Evolutionary conservation across 257 asterid species (phyloP), one percentile per base, ranked within the genome.

Genomic region (Pogostemon cablin): DNA sequence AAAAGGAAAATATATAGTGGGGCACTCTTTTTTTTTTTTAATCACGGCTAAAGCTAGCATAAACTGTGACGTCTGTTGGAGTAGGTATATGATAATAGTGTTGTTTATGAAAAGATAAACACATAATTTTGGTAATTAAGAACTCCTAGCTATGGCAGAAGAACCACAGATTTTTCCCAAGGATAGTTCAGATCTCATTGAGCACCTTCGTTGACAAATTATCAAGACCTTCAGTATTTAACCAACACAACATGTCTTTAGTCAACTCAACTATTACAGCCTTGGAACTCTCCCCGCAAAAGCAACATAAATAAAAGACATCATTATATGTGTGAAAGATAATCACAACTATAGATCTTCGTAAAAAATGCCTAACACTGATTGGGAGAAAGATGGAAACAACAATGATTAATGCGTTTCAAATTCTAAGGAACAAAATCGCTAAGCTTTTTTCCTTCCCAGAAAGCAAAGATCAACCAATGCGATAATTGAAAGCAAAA

Each of bases 161-260:
- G 32, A 2, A 39, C 59, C 37, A 60, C 34, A 48, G 11, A 49
- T 15, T 38, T 57, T 56, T 38, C 63, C 63, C 40, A 7, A 20
- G 25, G 38, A n/a, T 4, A 37, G 60, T 54, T 20, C 59, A 65
- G 54, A 60, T 47, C 73, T 63, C 57, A 69, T 56, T 56, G 55
- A 62, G 54, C 70, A 74, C 35, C 60, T 65, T 57, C 62, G 35
- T 65, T 43, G 9, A 57, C 47, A 74, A 20, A 62, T 53, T 53
- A 55, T 55, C 60, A 38, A 50, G 52, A 41, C 44, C 43, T 67
- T 37, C 57, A 62, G 50, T 39, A 50, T 57, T 42, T 69, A 49
- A 52, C 69, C 40, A 49, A 39, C 34, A 41, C 35, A 47, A 43
- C 73, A 56, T 65, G 69, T 55, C 43, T 44, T 48, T 60, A 39